Evolutionary conservation across 2,329 filamentous ascomycete genomes (phyloP).

Genomic region (Didymella pomorum): DNA sequence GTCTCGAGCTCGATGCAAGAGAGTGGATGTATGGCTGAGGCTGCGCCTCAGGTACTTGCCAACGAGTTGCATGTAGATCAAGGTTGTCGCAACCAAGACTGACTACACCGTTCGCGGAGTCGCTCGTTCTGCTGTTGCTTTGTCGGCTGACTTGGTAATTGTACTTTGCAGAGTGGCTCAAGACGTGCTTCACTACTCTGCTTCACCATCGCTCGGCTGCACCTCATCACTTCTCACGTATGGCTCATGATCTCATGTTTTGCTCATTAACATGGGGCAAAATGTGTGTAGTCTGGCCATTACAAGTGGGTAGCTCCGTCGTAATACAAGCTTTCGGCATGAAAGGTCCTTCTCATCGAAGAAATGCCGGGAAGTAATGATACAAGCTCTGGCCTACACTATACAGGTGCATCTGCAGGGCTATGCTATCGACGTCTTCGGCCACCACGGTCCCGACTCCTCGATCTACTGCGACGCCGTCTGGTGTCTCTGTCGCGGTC

Average conservation of each 20-base stretch:
- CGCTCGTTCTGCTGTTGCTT: neutral
- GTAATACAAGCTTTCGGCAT: conserved; percentile 7
- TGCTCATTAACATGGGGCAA: no score
- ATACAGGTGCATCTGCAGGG: neutral
- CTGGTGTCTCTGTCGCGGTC: conserved; percentile 26
- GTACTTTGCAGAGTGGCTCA: neutral
- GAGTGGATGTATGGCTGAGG: conserved; percentile 14
- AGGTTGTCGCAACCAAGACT: conserved; percentile 4
- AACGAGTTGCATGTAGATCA: conserved; percentile 6
- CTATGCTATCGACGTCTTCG: conserved; percentile 11
- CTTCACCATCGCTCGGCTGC: no score
- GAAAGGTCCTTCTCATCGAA: neutral
- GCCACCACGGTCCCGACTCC: conserved; percentile 28
- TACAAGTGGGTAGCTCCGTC: no score
- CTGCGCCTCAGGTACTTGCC: conserved; percentile 11
- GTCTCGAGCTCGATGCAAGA: conserved; percentile 6
- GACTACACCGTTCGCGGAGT: conserved; percentile 1
- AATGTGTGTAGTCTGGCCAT: no score
- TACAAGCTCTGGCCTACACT: neutral
- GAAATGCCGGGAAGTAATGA: neutral
- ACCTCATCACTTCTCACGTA: no score
- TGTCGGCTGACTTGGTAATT: neutral
- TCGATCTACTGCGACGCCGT: conserved; percentile 28
- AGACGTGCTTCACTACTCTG: no score
- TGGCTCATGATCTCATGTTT: no score